Percentiles rank a stretch among this genome's conserved stretches.
Conservation (phyloP, 2,329 filamentous ascomycete species). For the Furcasterigmium furcatum region DNA sequence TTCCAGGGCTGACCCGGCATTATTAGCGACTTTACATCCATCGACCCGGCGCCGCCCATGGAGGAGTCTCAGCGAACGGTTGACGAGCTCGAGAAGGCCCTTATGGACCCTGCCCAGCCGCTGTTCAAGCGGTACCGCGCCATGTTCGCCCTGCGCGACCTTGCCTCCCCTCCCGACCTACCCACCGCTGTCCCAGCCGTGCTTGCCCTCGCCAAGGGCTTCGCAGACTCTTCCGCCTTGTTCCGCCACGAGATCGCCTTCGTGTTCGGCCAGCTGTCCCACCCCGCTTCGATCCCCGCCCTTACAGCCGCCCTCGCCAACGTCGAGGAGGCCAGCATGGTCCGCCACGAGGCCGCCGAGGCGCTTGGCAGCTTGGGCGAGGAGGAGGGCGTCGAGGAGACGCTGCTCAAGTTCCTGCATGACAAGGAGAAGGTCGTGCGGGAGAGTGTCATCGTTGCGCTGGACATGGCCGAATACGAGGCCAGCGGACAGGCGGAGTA, state of each 20-base stretch:
- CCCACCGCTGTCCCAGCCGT: constrained; percentile 88
- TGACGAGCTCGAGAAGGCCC: constrained; percentile 67
- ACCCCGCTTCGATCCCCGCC: constrained; percentile 94
- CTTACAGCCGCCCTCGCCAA: constrained; percentile 77
- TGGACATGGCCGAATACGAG: constrained; percentile 98
- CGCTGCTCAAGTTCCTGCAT: constrained; percentile 76
- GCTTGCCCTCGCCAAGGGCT: constrained; percentile 78
- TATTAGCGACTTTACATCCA: constrained; percentile 84
- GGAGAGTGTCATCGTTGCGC: constrained; percentile 89
- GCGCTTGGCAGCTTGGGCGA: constrained; percentile 91
- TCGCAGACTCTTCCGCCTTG: constrained; percentile 81
- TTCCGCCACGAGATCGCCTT: constrained; percentile 99
- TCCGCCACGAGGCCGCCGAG: constrained; percentile 95
- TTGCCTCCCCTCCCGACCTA: constrained; percentile 88
- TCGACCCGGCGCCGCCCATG: constrained; percentile 91
- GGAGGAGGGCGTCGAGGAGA: constrained; percentile 88
- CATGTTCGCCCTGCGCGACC: constrained; percentile 95
- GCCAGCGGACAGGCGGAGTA: constrained; percentile 86
- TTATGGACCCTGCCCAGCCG: constrained; percentile 75
- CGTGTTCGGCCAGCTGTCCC: constrained; percentile 93
- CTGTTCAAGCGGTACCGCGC: constrained; percentile 93
- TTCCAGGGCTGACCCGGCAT: neutral
- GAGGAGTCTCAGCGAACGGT: constrained; percentile 69
- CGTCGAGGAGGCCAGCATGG: constrained; percentile 85
- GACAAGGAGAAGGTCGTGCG: constrained; percentile 92